Percentiles rank a stretch among this genome's conserved stretches.
Evolutionary conservation across 2,329 filamentous ascomycete genomes (phyloP).

Genomic region (Calonectria henricotiae): DNA sequence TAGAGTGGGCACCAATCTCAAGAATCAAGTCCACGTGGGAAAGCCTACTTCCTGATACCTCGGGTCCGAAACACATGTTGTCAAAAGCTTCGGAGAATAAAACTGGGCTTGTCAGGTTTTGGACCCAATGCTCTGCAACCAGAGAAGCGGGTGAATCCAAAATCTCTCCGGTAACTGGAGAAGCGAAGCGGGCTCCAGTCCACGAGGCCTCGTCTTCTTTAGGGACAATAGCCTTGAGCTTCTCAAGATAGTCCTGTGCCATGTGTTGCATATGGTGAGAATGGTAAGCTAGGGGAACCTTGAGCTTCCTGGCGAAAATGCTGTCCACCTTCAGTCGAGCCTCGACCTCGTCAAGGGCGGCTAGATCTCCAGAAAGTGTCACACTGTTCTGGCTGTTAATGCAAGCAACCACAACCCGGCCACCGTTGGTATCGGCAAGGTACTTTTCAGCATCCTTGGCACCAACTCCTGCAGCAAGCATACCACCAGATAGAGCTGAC

Average conservation of each 20-base stretch:
- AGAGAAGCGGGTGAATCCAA: not conserved
- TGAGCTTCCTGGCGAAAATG: conserved; percentile 7
- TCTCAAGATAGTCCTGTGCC: conserved; percentile 13
- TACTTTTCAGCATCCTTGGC: conserved; percentile 4
- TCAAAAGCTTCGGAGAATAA: conserved; percentile 7
- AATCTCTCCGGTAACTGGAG: not conserved
- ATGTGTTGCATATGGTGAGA: conserved; percentile 20
- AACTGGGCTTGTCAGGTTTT: conserved; percentile 3
- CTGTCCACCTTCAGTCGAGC: not conserved
- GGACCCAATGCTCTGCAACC: not conserved
- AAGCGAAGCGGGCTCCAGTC: not conserved
- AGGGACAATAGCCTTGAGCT: not conserved
- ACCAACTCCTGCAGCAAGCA: conserved; percentile 1
- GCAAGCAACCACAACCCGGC: conserved; percentile 3
- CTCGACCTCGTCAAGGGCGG: not conserved
- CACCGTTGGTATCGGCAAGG: not conserved
- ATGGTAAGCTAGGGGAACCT: conserved; percentile 5
- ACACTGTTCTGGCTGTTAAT: conserved; percentile 15
- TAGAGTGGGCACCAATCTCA: conserved; percentile 7
- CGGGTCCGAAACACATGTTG: conserved; percentile 5
- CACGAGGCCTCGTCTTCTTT: not conserved
- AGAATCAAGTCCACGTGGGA: conserved; percentile 6
- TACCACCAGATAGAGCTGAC: conserved; percentile 8
- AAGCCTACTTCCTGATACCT: not conserved
- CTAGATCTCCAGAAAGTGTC: conserved; percentile 6